phyloP scores from a whole-genome alignment of 2,329 filamentous ascomycete genomes.

The Pseudogymnoascus sp. region DNA sequence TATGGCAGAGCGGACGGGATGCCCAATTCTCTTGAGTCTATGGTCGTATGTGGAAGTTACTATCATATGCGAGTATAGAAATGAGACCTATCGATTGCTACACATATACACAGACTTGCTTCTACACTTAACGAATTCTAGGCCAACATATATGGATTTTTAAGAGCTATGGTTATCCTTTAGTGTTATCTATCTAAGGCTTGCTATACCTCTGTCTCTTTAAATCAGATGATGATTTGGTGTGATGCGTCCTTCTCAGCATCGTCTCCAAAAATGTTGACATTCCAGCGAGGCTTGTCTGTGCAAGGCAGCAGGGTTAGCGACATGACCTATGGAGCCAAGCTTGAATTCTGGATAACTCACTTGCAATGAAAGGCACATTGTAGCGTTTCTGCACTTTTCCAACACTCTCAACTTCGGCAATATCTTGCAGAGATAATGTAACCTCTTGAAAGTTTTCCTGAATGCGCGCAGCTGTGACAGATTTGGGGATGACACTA shows the following conservation, averaged over 20 bases:
- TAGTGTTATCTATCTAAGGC: not conserved
- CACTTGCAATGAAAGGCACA: conserved; percentile 36
- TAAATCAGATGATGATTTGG: conserved; percentile 32
- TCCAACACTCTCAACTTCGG: conserved; percentile 53
- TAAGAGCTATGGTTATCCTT: not conserved
- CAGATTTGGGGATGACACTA: conserved; percentile 68
- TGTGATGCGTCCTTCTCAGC: conserved; percentile 42
- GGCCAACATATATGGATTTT: not conserved
- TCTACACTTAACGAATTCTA: not conserved
- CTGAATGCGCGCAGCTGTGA: conserved; percentile 58
- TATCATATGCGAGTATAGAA: too few relatives aligned
- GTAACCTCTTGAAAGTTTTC: conserved; percentile 63
- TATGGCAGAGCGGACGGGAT: too few relatives aligned
- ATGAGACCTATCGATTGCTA: not conserved
- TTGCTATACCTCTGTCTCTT: not conserved
- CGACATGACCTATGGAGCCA: not conserved
- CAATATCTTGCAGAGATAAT: conserved; percentile 48
- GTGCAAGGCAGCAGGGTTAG: not conserved
- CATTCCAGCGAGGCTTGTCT: conserved; percentile 47
- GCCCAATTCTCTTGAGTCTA: too few relatives aligned
- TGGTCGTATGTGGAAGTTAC: too few relatives aligned
- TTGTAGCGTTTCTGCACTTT: conserved; percentile 40
- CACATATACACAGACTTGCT: not conserved
- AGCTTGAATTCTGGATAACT: not conserved
- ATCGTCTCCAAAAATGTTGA: conserved; percentile 47